Evolutionary conservation across 768 basidiomycete species (phyloP).

Genomic region (Boletus barrowsii): DNA sequence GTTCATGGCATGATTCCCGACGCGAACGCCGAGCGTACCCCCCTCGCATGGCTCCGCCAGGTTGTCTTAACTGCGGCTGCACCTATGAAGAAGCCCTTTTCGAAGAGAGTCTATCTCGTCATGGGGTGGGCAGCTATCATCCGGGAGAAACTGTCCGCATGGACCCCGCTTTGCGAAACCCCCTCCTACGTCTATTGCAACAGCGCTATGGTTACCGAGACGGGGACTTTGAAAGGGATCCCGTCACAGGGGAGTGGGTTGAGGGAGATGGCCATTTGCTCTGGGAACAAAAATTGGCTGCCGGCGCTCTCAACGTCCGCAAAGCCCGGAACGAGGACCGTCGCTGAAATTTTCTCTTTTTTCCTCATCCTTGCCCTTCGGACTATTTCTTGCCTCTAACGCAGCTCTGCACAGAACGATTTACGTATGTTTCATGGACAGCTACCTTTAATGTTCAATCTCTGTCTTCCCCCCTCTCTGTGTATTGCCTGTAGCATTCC

Average conservation of each 20-base stretch:
- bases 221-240: conserved; percentile 80
- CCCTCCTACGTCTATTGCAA: conserved; percentile 69
- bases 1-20: conserved; percentile 88
- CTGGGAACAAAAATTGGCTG: conserved; percentile 60
- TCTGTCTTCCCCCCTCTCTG: conserved; percentile 1
- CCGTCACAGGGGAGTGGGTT: conserved; percentile 61
- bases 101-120: conserved; percentile 77
- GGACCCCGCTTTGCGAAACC: conserved; percentile 84
- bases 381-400: conserved; percentile 8
- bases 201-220: conserved; percentile 75
- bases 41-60: conserved; percentile 75
- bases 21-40: conserved; percentile 76
- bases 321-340: conserved; percentile 39
- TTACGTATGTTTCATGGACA: conserved; percentile 27
- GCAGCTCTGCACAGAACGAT: conserved; percentile 17
- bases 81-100: conserved; percentile 82
- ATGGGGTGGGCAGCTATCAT: conserved; percentile 76
- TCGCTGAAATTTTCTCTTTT: conserved; percentile 24
- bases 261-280: conserved; percentile 57
- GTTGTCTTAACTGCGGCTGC: conserved; percentile 84
- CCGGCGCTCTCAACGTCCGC: conserved; percentile 36
- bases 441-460: conserved; percentile 15
- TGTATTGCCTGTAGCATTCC: conserved; percentile 22
- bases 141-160: conserved; percentile 85
- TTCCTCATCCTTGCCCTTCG: background rate